These are phyloP conservation scores for Chaetoceros muelleri DNA, from an alignment of 108 stramenopile species.

Conservation along the genomic window DNA sequence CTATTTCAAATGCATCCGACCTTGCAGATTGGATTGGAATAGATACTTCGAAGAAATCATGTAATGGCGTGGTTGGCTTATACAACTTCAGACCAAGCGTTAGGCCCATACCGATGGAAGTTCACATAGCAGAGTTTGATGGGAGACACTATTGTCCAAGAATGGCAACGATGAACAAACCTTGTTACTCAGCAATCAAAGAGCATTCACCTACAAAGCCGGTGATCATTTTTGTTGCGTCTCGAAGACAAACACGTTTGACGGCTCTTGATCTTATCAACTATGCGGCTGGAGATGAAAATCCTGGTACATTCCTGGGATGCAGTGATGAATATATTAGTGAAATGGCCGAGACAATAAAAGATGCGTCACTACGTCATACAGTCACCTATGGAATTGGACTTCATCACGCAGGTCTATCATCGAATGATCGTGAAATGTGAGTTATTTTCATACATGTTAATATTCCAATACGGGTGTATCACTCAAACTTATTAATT, in stretches of 20 bases:
- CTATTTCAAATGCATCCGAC: constrained; percentile 93
- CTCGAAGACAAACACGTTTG: constrained; percentile 90
- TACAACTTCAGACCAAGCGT: constrained; percentile 97
- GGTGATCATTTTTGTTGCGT: constrained; percentile 89
- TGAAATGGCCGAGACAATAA: constrained; percentile 39
- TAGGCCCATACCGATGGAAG: constrained; percentile 89
- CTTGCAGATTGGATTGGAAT: constrained; percentile 98
- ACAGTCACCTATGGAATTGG: constrained; percentile 95
- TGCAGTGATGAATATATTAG: constrained; percentile 68
- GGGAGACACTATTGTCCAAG: constrained; percentile 87
- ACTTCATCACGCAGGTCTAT: constrained; percentile 94
- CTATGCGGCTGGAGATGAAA: constrained; percentile 74
- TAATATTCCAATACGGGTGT: too few relatives aligned
- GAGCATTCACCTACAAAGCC: constrained; percentile 89
- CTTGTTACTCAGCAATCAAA: constrained; percentile 94
- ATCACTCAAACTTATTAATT: constrained; percentile 18
- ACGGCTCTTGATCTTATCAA: constrained; percentile 92
- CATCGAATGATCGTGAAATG: constrained; percentile 48
- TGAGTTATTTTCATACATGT: neutral
- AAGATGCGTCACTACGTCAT: constrained; percentile 88
- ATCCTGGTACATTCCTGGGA: constrained; percentile 64
- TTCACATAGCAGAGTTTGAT: constrained; percentile 93
- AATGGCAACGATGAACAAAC: constrained; percentile 99
- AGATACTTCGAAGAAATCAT: constrained; percentile 30
- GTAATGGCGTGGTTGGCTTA: constrained; percentile 27